Conservation (phyloP, 164 flowering plant genomes). For the Nelumbo lutea region DNA sequence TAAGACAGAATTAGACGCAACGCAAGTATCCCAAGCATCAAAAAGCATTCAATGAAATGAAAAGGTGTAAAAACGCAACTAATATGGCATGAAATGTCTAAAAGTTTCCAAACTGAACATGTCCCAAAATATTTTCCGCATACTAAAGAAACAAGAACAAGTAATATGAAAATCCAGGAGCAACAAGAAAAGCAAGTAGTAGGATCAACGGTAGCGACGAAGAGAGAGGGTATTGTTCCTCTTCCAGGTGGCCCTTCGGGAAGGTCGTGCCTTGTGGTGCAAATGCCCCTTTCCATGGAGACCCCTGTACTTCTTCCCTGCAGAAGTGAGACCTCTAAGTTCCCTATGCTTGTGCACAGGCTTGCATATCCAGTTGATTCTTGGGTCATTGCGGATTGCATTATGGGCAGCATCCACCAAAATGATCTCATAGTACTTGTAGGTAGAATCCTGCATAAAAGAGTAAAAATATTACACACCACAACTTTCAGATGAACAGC, state of each 20-base stretch:
- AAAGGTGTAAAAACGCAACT: too few relatives aligned
- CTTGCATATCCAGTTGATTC: too few relatives aligned
- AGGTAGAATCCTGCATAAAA: constrained; percentile 50
- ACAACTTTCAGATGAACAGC: too few relatives aligned
- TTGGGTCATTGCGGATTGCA: too few relatives aligned
- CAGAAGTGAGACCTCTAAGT: constrained; percentile 50
- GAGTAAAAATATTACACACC: background rate
- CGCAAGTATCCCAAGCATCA: too few relatives aligned
- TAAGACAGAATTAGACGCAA: too few relatives aligned
- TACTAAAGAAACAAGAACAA: background rate
- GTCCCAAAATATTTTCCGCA: background rate
- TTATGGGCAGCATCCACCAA: constrained; percentile 36
- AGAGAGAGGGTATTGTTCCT: constrained; percentile 73
- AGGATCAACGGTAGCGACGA: constrained; percentile 54
- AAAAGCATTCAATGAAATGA: too few relatives aligned
- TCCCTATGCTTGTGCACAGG: constrained; percentile 58
- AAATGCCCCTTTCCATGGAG: constrained; percentile 49
- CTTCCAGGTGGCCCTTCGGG: constrained; percentile 72
- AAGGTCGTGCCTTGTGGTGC: constrained; percentile 44
- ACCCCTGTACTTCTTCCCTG: constrained; percentile 52
- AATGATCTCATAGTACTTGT: constrained; percentile 11
- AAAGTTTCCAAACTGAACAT: background rate
- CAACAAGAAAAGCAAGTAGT: constrained; percentile 26
- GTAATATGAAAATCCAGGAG: background rate
- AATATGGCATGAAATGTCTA: too few relatives aligned